phyloP scores from a whole-genome alignment of 108 stramenopile species.

The Skeletonema grethae region DNA sequence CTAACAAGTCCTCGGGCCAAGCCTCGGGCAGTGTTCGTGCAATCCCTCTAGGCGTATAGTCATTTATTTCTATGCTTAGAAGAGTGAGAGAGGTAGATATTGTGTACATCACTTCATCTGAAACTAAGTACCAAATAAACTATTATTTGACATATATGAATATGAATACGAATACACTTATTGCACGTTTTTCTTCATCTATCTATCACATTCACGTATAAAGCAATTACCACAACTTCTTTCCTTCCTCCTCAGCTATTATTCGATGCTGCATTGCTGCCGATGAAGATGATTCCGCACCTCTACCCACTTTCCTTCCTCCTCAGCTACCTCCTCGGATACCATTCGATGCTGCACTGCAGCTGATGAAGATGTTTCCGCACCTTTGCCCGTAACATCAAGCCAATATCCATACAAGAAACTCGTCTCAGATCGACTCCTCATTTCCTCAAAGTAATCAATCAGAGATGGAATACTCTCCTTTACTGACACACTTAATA shows the following conservation, averaged over 20 bases:
- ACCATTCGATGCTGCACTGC: neutral
- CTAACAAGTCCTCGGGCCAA: no score
- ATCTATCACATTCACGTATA: neutral
- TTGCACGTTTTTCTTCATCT: neutral
- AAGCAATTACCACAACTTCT: neutral
- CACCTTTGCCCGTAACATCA: neutral
- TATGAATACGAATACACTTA: no score
- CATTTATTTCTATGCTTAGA: no score
- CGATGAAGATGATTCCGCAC: neutral
- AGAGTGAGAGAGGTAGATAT: neutral
- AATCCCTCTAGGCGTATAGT: no score
- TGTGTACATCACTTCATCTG: neutral
- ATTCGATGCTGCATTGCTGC: neutral
- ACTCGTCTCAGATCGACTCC: neutral
- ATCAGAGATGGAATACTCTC: neutral
- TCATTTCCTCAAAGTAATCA: neutral
- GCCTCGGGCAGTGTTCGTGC: no score
- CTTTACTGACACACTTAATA: neutral
- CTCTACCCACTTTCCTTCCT: neutral
- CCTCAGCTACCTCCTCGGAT: neutral
- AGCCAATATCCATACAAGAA: slow-evolving; percentile 5
- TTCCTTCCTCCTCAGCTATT: neutral
- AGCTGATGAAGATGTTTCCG: neutral
- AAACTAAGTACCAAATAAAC: neutral
- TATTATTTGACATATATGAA: neutral